These are phyloP conservation scores for Colletotrichum sp. DNA, from an alignment of 2,329 filamentous ascomycete species.

Conservation along the genomic window DNA sequence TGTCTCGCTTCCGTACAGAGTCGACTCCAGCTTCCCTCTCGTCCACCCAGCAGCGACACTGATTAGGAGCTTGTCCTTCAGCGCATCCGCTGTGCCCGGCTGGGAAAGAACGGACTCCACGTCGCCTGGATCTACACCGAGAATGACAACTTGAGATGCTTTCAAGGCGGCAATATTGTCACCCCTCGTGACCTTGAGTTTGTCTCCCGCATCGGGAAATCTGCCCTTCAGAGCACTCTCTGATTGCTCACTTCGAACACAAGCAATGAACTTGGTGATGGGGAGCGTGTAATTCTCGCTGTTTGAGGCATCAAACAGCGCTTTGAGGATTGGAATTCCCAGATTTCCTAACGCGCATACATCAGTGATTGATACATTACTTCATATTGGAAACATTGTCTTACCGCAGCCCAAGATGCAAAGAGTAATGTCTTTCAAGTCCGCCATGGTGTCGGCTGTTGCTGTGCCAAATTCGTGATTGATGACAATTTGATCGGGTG, in stretches of 20 bases:
- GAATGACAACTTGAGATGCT: conserved; percentile 44
- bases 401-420: conserved; percentile 24
- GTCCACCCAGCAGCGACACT: conserved; percentile 58
- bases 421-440: neutral
- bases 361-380: neutral
- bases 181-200: conserved; percentile 32
- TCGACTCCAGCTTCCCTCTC: conserved; percentile 39
- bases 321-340: conserved; percentile 33
- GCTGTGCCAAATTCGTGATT: neutral
- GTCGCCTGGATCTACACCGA: conserved; percentile 52
- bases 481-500: fast-evolving
- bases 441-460: neutral
- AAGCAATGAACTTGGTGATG: conserved; percentile 30
- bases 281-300: conserved; percentile 17
- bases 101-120: conserved; percentile 41
- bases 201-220: conserved; percentile 21
- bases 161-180: conserved; percentile 38
- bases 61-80: conserved; percentile 51
- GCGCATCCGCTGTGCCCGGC: conserved; percentile 39
- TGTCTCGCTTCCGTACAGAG: conserved; percentile 34
- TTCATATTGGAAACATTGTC: neutral
- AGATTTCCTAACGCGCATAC: conserved; percentile 30
- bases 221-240: conserved; percentile 22
- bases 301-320: conserved; percentile 19
- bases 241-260: conserved; percentile 32